Evolutionary conservation across 1,284 basidiomycete genomes (phyloP), one percentile per base, ranked within the genome.

Genomic region (Neotropicomus parvogracilis): DNA sequence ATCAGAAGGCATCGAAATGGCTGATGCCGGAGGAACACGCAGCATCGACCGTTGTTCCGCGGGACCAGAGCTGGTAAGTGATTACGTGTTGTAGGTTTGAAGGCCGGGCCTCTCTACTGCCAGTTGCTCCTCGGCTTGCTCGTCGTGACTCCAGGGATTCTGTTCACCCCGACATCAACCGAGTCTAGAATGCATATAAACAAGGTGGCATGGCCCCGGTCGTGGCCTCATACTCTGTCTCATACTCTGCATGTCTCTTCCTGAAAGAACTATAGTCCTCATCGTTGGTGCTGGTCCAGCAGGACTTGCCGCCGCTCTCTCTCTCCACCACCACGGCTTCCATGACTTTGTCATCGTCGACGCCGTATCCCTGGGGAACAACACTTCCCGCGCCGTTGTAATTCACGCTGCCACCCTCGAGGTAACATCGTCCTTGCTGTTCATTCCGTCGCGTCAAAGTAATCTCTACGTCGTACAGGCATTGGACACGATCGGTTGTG

Each of bases 301-400:
- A 7, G 65, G 65, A 19, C 59, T 65, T 19, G 55, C 52, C 1
- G 8, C 54, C 6, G 60, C 63, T 0, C 43, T 62, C 4, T 53
- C 48, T n/a, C 55, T 59, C 20, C 53, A 69, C 16, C 64, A 72
- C 14, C 63, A 73, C 17, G 73, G 73, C 7, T 64, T 70, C 38
- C 53, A 56, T 20, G 71, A 79, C 44, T 57, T 81, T 33, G 50
- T 70, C 19, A 60, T 79, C 19, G 75, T 79, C 9, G 77, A 80
- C 45, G 66, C 68, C 27, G 46, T 59, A 4, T 26, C 54, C 1
- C 44, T 49, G 21, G 66, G 58, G 13, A 54, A 54, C 24, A 60
- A 66, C 40, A 62, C 59, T 16, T 73, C 73, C 12, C 65, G 74
- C 20, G 72, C 74, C 2, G 44, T 69, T 8, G 59, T 64, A 2